These are phyloP conservation scores for Neoscytalidium dimidiatum DNA, from an alignment of 2,329 filamentous ascomycete species.

Conservation along the genomic window DNA sequence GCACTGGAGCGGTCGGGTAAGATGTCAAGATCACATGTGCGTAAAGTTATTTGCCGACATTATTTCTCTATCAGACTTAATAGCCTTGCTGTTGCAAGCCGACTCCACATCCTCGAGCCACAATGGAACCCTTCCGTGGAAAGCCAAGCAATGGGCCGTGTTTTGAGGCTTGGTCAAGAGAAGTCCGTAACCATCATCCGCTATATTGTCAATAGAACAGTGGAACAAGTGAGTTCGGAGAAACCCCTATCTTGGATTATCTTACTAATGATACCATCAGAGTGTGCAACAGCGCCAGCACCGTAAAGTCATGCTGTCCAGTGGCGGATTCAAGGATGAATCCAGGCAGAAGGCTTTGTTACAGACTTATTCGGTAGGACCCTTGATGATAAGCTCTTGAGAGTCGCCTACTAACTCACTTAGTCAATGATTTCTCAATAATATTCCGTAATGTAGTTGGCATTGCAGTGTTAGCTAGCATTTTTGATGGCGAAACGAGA, in stretches of 20 bases:
- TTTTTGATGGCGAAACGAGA: too few species aligned
- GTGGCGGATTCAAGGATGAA: background rate
- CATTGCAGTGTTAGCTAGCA: too few species aligned
- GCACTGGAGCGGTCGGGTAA: conserved; percentile 28
- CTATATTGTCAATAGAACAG: conserved; percentile 29
- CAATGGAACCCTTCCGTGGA: conserved; percentile 35
- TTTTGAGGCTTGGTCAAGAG: conserved; percentile 28
- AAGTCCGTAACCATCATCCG: conserved; percentile 27
- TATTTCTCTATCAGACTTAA: background rate
- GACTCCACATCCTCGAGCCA: conserved; percentile 30
- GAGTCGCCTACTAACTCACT: background rate
- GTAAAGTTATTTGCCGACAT: too few species aligned
- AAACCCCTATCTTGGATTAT: background rate
- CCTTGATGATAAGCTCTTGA: too few species aligned
- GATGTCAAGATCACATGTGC: background rate
- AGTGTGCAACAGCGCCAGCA: background rate
- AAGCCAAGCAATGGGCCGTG: conserved; percentile 29
- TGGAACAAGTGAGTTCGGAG: conserved; percentile 25
- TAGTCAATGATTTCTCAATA: background rate
- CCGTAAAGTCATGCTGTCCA: background rate
- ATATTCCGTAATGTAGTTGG: too few species aligned
- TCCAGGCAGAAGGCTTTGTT: background rate
- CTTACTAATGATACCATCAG: background rate
- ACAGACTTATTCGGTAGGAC: background rate
- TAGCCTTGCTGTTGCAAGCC: conserved; percentile 25